These are phyloP conservation scores for Capronia americana DNA, from an alignment of 2,329 filamentous ascomycete species.

Conservation along the genomic window DNA sequence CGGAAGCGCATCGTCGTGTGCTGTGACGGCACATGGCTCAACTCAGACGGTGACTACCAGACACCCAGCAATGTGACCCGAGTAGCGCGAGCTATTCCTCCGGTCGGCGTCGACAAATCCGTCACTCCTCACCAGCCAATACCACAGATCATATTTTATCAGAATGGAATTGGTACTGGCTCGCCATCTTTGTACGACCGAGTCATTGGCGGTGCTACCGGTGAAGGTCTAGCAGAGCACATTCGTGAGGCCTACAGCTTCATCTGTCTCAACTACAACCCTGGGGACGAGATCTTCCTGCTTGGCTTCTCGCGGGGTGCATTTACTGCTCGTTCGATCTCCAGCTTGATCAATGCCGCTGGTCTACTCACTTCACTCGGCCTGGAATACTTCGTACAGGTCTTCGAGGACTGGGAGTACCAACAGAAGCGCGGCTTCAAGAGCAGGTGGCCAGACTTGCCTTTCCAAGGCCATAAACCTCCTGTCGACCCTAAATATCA, in stretches of 20 bases:
- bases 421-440: conserved; percentile 36
- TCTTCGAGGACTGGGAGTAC: conserved; percentile 41
- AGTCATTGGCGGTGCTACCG: conserved; percentile 41
- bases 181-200: conserved; percentile 39
- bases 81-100: conserved; percentile 43
- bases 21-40: conserved; percentile 46
- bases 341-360: conserved; percentile 45
- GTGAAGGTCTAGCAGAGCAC: conserved; percentile 38
- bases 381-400: conserved; percentile 37
- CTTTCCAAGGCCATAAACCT: conserved; percentile 36
- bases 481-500: conserved; percentile 36
- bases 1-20: conserved; percentile 45
- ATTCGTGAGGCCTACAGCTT: conserved; percentile 43
- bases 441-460: conserved; percentile 37
- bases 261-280: conserved; percentile 45
- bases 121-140: conserved; percentile 35
- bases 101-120: conserved; percentile 39
- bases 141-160: conserved; percentile 45
- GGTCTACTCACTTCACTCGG: conserved; percentile 43
- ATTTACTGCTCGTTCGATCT: conserved; percentile 48
- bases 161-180: conserved; percentile 45
- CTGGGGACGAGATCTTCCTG: conserved; percentile 48
- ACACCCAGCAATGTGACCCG: conserved; percentile 45
- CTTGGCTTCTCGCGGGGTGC: conserved; percentile 49
- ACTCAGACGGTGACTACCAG: conserved; percentile 43